Base-by-base conservation (phyloP, 1,284 basidiomycete species). In the Peniophora sp. region DNA sequence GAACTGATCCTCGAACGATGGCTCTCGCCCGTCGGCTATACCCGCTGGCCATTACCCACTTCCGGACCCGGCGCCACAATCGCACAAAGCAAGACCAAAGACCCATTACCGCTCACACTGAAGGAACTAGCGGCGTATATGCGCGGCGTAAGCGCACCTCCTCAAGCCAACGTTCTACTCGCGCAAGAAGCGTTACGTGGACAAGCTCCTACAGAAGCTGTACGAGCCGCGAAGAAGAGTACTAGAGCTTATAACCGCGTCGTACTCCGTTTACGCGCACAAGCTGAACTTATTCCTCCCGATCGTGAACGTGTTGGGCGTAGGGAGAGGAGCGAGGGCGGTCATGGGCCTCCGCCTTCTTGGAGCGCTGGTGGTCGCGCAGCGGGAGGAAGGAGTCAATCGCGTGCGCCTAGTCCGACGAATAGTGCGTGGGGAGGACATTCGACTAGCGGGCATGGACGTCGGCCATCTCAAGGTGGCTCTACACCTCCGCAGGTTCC, bases 71-170 rank as follows among this genome's bases (percentile, higher is more conserved):
- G 55, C 55, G 3, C 82, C 74, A 71, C 20, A 36, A 67, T 72
- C 14, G 77, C 75, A 55, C 65, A 61, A 34, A 32, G 27, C 27
- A 32, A 32, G 27, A 32, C 5, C 27, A 32, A 32, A 32, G 82
- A 91, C 52, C 80, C 81, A 11, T 59, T 89, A 36, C 65, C 69
- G 24, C 59, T 91, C 51, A 78, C 77, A 8, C 60, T 88, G 41
- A 72, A 89, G 83, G 88, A 91, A 63, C 72, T 92, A 36, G 77
- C 78, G 58, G 74, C 82, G 48, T 92, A 90, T 59, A 82, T 91
- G 77, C 75, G 81, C 48, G 85, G 85, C 2, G 83, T 90, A 1
- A 82, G 80, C 6, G 76, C 86, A 38, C 87, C 89, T 6, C 74
- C 75, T 3, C 81, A 90, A 55, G 77, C 85, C 54, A 90, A 85